phyloP scores from a whole-genome alignment of 306 rosid species.

The Pachyrhizus erosus region DNA sequence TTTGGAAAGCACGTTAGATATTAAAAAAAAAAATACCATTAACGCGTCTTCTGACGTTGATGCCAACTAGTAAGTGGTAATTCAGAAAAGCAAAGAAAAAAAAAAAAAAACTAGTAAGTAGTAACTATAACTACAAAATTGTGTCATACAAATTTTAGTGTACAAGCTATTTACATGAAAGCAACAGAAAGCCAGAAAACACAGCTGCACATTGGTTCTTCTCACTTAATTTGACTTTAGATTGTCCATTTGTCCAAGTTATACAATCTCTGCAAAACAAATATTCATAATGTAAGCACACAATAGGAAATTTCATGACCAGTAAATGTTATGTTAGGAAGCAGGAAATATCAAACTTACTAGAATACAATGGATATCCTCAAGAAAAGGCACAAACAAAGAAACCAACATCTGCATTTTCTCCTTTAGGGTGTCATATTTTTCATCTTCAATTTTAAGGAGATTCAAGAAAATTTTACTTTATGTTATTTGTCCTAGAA shows the following conservation, averaged over 20 bases:
- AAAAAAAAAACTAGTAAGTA: too few species aligned
- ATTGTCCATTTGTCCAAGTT: conserved; percentile 65
- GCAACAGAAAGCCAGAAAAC: background rate
- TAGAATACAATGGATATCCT: conserved; percentile 67
- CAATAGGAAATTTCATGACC: background rate
- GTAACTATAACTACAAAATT: background rate
- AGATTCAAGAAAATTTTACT: conserved; percentile 55
- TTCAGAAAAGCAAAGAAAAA: too few species aligned
- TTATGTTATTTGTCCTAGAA: conserved; percentile 77
- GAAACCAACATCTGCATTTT: conserved; percentile 67
- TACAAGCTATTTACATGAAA: conserved; percentile 13
- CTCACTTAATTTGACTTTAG: conserved; percentile 31
- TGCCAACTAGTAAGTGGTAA: too few species aligned
- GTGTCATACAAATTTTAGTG: background rate
- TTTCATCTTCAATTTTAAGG: conserved; percentile 70
- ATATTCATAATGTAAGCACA: background rate
- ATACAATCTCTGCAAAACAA: conserved; percentile 60
- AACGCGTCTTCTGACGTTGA: too few species aligned
- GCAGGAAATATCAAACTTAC: conserved; percentile 51
- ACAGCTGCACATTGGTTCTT: conserved; percentile 4
- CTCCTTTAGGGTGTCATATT: conserved; percentile 53
- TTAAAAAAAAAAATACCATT: too few species aligned
- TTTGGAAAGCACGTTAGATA: too few species aligned
- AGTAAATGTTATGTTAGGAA: background rate
- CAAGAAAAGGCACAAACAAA: conserved; percentile 66